Base-by-base conservation (phyloP, 192 early-diverging fungal genomes). In the Phlyctochytrium arcticum region DNA sequence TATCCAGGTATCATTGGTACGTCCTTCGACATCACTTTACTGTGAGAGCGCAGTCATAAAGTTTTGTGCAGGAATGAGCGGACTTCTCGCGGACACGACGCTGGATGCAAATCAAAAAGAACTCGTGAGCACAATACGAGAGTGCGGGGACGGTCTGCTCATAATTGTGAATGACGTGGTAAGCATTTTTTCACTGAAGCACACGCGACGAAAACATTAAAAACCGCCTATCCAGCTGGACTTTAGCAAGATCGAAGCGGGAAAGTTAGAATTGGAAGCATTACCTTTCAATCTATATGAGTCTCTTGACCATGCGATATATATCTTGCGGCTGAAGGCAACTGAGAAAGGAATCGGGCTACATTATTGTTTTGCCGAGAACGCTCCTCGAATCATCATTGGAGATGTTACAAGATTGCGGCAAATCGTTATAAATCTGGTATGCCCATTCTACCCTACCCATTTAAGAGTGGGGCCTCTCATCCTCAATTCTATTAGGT, bases 381-480 rank as follows among this genome's bases (percentile, higher is more conserved):
- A 73, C 10, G 85, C 90, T 37, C 91, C 91, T 0, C 87, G 87
- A 47, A 79, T 84, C 58, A 57, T 91, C 2, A 75, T 88, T 3
- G 51, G 67, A n/a, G 67, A 69, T 54, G 39, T 61, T 9, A 46
- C 42, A 26, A 77, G 92, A 33, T 59, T 92, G 47, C 76, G 85
- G 36, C 92, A 94, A 73, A 83, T 94, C 29, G 79, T 94, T 54
- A 90, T 88, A 8, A 94, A 94, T 54, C 70, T 94, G 27, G 87
- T 91, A 86, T 88, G 29, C 77, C 89, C 39, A 89, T 89, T 75
- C 90, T 91, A 23, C 89, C 91, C 23, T 85, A 80, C 5, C 80
- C 61, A 80, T 82, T 29, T 51, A n/a, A 15, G 24, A 15, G 9
- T 19, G 12, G 24, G 8, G 49, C 12, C 12, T 10, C 24, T 51